Base-by-base conservation (phyloP, 257 asterid genomes). In the Gynochthodes officinalis region DNA sequence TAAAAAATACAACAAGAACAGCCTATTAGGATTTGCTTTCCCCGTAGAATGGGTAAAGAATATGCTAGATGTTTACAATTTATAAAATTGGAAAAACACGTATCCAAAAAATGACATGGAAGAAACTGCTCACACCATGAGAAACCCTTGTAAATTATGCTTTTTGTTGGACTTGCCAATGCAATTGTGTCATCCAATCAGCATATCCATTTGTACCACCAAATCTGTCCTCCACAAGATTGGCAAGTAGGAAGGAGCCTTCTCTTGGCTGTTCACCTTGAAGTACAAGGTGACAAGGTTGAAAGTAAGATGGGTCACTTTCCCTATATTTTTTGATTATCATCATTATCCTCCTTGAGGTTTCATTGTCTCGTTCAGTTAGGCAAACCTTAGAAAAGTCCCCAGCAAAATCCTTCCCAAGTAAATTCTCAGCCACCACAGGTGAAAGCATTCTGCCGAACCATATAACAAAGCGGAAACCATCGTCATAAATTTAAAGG, bases 201-300 rank as follows among this genome's bases (percentile, higher is more conserved):
- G 86, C 85, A 84, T 92, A 92, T 74, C 98, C 87, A 81, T 79
- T 83, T 48, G 85, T 85, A 64, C 96, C 96, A 63, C 91, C 89
- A 67, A 69, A 63, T 73, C 82, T 88, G 82, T 92, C 96, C 85
- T 92, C 98, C n/a, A 90, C 88, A 18, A 92, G 84, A 81, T 88
- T 87, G 16, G 88, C 72, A 72, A 90, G 96, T 32, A 89, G 80
- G 80, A 88, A 80, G 80, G 83, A 88, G 39, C 90, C 91, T 88
- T 92, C 98, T 76, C 96, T 88, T 0, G 96, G 98, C 70, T 88
- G 94, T 80, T n/a, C n/a, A 19, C 96, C 96, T 86, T 92, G 98
- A 82, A 92, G 87, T 86, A 92, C 91, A 43, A 88, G 86, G 80
- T 87, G 89, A 72, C 89, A 82, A 19, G 83, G 80, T 83, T 90